Evolutionary conservation across 2,329 filamentous ascomycete genomes (phyloP), one percentile per base, ranked within the genome.

Genomic region (Orbilia quercus): DNA sequence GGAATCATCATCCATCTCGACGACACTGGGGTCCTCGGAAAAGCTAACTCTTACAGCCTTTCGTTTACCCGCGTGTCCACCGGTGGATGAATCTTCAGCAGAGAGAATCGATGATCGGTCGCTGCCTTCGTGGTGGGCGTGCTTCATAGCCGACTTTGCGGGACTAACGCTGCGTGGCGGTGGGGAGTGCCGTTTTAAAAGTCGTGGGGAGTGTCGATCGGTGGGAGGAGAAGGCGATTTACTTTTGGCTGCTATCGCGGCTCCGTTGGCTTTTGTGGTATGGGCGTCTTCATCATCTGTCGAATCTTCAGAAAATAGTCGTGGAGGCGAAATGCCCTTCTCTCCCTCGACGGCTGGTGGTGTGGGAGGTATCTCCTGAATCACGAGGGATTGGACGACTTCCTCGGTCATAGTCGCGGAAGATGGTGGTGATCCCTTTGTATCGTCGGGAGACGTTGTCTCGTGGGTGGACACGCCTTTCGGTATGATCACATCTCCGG

Each of bases 21-120:
- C 74, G 16, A 76, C 63, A 14, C 71, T 75, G n/a, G 76, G 76
- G 42, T 76, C 76, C 28, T 77, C 76, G 22, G 76, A 77, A 54
- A 77, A 77, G 31, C 74, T 76, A 28, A 77, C 76, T 44, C 75
- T 57, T 18, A 51, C 75, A 53, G 62, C 28, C 48, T 62, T 63
- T 31, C 71, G 57, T 31, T 57, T 55, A 22, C 51, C 22, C 7
- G 16, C 36, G 12, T 58, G 40, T 18, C 53, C 53, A 25, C 50
- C 53, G 7, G 54, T n/a, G 18, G 58, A 72, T 7, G 44, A 16
- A 18, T 67, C 67, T 20, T 67, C 60, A 11, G 42, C 59, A 7
- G 75, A 76, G 25, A 72, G 36, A 25, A 67, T 72, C 25, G 73
- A 73, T 36, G 73, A 72, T 18, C 51, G 20, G 60, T 67, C 62